Conservation (phyloP, 1,139 yeast genomes). For the Hemisphaericaspora subhashii region DNA sequence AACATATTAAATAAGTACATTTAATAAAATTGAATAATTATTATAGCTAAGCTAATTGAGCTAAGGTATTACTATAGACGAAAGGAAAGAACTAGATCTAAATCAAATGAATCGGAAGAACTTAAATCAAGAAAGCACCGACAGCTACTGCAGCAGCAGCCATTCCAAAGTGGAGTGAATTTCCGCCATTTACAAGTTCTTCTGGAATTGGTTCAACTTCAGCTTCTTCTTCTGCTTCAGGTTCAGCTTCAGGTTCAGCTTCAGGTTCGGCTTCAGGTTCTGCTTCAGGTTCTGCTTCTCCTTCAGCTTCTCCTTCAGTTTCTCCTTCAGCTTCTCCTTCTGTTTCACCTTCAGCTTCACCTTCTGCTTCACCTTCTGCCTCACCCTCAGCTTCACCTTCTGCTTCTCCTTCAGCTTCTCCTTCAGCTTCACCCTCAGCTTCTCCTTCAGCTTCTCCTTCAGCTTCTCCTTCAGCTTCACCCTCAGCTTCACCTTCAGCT, state of each 20-base stretch:
- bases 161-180: constrained; percentile 15
- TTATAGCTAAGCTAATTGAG: neutral
- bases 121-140: constrained; percentile 27
- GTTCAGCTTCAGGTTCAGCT: constrained; percentile 13
- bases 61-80: neutral
- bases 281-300: constrained; percentile 9
- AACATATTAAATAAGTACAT: constrained; percentile 5
- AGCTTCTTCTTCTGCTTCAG: constrained; percentile 13
- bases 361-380: too few relatives aligned
- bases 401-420: too few relatives aligned
- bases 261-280: constrained; percentile 9
- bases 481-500: too few relatives aligned
- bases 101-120: constrained; percentile 1
- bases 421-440: too few relatives aligned
- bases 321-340: constrained; percentile 10
- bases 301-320: constrained; percentile 7
- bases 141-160: constrained; percentile 25
- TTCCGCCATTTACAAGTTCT: constrained; percentile 10
- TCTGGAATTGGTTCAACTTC: constrained; percentile 7
- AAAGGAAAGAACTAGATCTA: neutral
- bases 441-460: too few relatives aligned
- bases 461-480: constrained; percentile 3
- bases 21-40: neutral
- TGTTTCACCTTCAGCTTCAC: constrained; percentile 3
- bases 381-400: too few relatives aligned